phyloP scores from a whole-genome alignment of 192 early-diverging fungal genomes.

The Coemansia sp. region DNA sequence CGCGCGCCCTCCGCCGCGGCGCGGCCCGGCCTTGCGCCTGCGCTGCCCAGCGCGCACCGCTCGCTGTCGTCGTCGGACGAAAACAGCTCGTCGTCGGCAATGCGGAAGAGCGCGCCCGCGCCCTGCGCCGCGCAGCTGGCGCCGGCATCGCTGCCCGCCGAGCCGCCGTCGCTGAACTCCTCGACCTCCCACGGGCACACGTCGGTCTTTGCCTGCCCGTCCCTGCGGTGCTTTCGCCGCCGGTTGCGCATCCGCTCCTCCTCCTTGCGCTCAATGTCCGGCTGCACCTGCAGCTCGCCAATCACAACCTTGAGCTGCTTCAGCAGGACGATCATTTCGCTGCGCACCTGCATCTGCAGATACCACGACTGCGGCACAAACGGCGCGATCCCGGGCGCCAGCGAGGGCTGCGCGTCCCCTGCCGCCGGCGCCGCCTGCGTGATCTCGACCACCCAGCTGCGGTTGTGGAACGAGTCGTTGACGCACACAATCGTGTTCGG shows the following conservation, averaged over 20 bases:
- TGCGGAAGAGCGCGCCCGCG: conserved; percentile 14
- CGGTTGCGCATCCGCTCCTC: conserved; percentile 45
- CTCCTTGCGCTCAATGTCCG: conserved; percentile 41
- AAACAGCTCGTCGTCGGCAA: conserved; percentile 47
- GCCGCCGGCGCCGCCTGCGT: conserved; percentile 13
- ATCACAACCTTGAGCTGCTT: conserved; percentile 49
- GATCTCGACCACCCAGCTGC: conserved; percentile 51
- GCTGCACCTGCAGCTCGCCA: conserved; percentile 45
- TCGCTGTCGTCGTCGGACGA: conserved; percentile 30
- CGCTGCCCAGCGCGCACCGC: not conserved
- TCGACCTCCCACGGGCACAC: conserved; percentile 52
- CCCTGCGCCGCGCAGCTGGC: conserved; percentile 3
- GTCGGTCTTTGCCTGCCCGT: conserved; percentile 35
- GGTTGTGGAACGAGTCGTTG: conserved; percentile 48
- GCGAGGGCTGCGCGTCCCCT: not conserved
- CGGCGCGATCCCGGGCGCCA: conserved; percentile 1
- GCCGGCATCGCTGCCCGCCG: conserved; percentile 9
- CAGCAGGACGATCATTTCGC: conserved; percentile 49
- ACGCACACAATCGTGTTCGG: conserved; percentile 42
- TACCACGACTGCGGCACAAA: conserved; percentile 40
- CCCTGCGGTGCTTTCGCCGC: conserved; percentile 35
- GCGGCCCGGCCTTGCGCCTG: too few relatives aligned
- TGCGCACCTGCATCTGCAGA: conserved; percentile 43
- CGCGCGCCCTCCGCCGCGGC: conserved; percentile 3
- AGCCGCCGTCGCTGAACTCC: conserved; percentile 43